Evolutionary conservation across 768 basidiomycete species (phyloP).

Genomic region (Termitomyces sp.): DNA sequence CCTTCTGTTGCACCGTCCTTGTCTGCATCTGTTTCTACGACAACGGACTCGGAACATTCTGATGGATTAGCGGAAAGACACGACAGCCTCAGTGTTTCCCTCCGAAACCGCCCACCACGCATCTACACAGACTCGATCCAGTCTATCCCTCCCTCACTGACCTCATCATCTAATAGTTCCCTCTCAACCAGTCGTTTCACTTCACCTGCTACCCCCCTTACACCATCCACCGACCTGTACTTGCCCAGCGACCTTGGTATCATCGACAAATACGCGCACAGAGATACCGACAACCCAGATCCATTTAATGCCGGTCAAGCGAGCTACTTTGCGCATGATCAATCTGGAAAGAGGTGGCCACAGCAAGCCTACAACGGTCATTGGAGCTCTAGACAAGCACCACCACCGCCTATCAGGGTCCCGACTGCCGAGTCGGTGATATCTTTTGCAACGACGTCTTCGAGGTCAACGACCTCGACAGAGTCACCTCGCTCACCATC

Average conservation of each 20-base stretch:
- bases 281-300: slow-evolving; percentile 1
- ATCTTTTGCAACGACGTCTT: not conserved
- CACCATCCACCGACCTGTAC: slow-evolving; percentile 17
- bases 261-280: slow-evolving; percentile 26
- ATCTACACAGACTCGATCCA: slow-evolving; percentile 14
- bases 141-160: slow-evolving; percentile 32
- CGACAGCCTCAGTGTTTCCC: slow-evolving; percentile 4
- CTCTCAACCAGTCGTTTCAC: slow-evolving; percentile 19
- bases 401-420: not conserved
- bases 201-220: slow-evolving; percentile 25
- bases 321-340: slow-evolving; percentile 8
- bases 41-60: slow-evolving; percentile 13
- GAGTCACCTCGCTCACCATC: slow-evolving; percentile 12
- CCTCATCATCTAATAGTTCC: slow-evolving; percentile 36
- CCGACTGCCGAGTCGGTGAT: not conserved
- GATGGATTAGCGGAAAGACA: slow-evolving; percentile 6
- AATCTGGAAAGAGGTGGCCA: slow-evolving; percentile 19
- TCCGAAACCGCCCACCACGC: slow-evolving; percentile 19
- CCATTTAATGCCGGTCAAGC: slow-evolving; percentile 7
- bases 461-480: not conserved
- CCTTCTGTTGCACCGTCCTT: slow-evolving; percentile 10
- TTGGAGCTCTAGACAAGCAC: slow-evolving; percentile 8
- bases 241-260: slow-evolving; percentile 24
- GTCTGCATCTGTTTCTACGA: slow-evolving; percentile 8
- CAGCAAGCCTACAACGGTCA: slow-evolving; percentile 20